Evolutionary conservation across 805 yeast genomes (phyloP).

Genomic region (Hanseniaspora vineae): DNA sequence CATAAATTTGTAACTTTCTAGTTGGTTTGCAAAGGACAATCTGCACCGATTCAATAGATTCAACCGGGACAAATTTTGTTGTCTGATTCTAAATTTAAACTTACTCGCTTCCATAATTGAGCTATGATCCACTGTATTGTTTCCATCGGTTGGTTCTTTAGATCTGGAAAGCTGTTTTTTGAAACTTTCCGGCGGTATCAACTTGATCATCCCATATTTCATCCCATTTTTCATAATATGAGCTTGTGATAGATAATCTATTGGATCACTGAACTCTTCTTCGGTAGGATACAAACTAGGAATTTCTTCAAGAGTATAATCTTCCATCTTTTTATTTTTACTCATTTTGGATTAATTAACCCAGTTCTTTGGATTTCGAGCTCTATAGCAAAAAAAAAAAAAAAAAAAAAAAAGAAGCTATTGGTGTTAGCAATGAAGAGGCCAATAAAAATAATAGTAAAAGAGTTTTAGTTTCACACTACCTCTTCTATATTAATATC

Average conservation of each 20-base stretch:
- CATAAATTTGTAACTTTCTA: conserved; percentile 35
- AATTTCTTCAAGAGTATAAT: conserved; percentile 13
- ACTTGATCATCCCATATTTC: conserved; percentile 61
- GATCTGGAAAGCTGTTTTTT: conserved; percentile 1
- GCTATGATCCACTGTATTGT: conserved; percentile 21
- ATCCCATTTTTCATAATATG: conserved; percentile 33
- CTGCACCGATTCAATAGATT: conserved; percentile 52
- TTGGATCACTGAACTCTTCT: conserved; percentile 51
- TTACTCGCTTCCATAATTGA: conserved; percentile 23
- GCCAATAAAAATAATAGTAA: neutral
- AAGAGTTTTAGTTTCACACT: no score
- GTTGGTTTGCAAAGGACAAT: conserved; percentile 45
- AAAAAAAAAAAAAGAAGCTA: no score
- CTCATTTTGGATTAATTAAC: no score
- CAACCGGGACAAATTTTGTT: conserved; percentile 55
- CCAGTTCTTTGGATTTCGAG: neutral
- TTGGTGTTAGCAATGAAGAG: no score
- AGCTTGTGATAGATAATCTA: conserved; percentile 45
- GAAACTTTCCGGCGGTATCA: conserved; percentile 40
- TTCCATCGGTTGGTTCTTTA: conserved; percentile 31
- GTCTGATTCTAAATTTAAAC: conserved; percentile 56
- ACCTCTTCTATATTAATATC: no score
- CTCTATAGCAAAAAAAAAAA: no score
- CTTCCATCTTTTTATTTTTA: no score
- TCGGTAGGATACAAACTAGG: conserved; percentile 48